Base-by-base conservation (phyloP, 768 basidiomycete genomes). In the Rhizopogon roseolus region DNA sequence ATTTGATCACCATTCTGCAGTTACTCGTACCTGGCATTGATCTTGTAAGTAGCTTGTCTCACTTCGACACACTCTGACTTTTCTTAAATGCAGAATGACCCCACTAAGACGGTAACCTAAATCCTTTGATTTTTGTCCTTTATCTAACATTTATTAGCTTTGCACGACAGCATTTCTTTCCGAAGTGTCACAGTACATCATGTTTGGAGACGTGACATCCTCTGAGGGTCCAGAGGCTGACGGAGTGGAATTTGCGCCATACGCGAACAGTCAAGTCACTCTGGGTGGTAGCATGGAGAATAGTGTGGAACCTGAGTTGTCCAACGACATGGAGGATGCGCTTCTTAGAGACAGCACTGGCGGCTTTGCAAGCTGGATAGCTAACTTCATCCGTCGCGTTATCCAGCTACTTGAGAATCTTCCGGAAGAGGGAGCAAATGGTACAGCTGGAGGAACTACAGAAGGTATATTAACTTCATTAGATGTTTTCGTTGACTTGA, bases 1-100 rank as follows among this genome's bases (percentile, higher is more conserved):
- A 90, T 66, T 77, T 96, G 10, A 74, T 90, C 10, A 83, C 86
- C 5, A 84, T 94, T 41, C 76, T 96, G 57, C 84, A 93, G 52
- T 76, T 94, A 17, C 76, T 92, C 19, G 79, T 93, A 49, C 90
- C 92, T 6, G 92, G 90, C 5, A 91, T 95, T 59, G 93, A 95
- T 72, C 75, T 94, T 57, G 87, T 88, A 66, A 52, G 83, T 70
- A 14, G 16, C 38, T 38, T 17, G 22, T 29, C 34, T 50, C 22
- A 28, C 14, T 38, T 40, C 9, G 16, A 9, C n/a, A 34, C 50
- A 11, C 16, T 16, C 34, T 39, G 43, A 51, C 19, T 45, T 28
- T 13, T 25, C 19, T 46, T 42, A 22, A 41, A 57, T 36, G 41
- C 10, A 89, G 86, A 90, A 90, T 60, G 88, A 90, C 63, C 88